These are phyloP conservation scores for Crithidia bombi DNA, from an alignment of 208 protist genomes.

Conservation along the genomic window DNA sequence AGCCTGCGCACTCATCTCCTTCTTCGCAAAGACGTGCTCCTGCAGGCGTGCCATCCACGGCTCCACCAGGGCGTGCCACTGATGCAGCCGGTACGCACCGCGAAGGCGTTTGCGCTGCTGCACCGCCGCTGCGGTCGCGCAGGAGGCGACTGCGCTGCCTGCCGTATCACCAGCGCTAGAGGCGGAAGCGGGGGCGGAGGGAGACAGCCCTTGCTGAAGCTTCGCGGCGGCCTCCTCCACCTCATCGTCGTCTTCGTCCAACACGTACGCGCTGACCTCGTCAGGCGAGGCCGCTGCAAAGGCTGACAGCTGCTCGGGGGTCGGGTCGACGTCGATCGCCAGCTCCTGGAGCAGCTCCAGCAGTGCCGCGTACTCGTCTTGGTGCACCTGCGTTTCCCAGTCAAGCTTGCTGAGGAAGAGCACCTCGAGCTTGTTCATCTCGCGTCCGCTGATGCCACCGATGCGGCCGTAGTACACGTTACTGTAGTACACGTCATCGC, in stretches of 20 bases:
- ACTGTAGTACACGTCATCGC: slow-evolving; percentile 93
- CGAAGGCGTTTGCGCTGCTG: slow-evolving; percentile 22
- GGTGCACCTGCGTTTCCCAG: slow-evolving; percentile 79
- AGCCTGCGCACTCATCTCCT: slow-evolving; percentile 10
- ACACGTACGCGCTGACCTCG: slow-evolving; percentile 32
- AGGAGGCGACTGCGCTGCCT: no score
- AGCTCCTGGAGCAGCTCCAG: slow-evolving; percentile 42
- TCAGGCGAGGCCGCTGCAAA: slow-evolving; percentile 38
- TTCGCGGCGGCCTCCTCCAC: slow-evolving; percentile 14
- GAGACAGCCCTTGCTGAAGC: slow-evolving; percentile 8
- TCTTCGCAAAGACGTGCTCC: slow-evolving; percentile 16
- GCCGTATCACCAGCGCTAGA: no score
- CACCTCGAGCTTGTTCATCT: slow-evolving; percentile 94
- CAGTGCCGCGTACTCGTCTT: slow-evolving; percentile 59
- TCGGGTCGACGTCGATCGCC: slow-evolving; percentile 27
- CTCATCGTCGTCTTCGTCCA: slow-evolving; percentile 38
- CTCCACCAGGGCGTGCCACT: slow-evolving; percentile 37
- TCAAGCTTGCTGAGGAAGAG: slow-evolving; percentile 78
- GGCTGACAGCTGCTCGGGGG: slow-evolving; percentile 24
- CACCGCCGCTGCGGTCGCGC: no score
- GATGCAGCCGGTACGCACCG: slow-evolving; percentile 43
- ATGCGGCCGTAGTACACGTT: slow-evolving; percentile 94
- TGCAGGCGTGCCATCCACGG: slow-evolving; percentile 41
- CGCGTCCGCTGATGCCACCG: slow-evolving; percentile 80
- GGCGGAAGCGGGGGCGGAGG: background rate